phyloP scores from a whole-genome alignment of 768 basidiomycete genomes.

The Tylopilus intermedius region DNA sequence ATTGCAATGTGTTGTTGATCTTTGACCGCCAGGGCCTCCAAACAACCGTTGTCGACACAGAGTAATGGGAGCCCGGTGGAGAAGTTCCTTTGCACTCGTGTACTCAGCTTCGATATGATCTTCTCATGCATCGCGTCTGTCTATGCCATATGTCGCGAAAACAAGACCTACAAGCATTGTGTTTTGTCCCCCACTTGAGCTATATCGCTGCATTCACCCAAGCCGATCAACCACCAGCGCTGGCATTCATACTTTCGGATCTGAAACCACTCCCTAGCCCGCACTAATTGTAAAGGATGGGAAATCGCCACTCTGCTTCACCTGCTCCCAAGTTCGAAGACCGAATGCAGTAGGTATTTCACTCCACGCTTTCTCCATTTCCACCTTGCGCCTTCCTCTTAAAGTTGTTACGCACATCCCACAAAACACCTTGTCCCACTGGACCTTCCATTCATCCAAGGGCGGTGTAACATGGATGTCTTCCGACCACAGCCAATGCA shows the following conservation, averaged over 20 bases:
- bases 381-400: background rate
- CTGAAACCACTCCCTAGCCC: background rate
- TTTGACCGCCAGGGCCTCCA: slow-evolving; percentile 62
- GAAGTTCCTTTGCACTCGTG: slow-evolving; percentile 13
- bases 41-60: slow-evolving; percentile 76
- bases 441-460: background rate
- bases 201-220: background rate
- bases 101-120: slow-evolving; percentile 16
- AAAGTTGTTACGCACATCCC: background rate
- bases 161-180: slow-evolving; percentile 1
- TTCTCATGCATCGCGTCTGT: slow-evolving; percentile 25
- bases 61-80: slow-evolving; percentile 39
- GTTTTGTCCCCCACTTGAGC: background rate
- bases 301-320: background rate
- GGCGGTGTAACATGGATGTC: background rate
- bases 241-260: background rate
- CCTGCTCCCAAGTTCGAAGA: slow-evolving; percentile 5
- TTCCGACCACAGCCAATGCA: background rate
- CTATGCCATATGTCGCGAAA: slow-evolving; percentile 28
- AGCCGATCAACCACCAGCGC: background rate
- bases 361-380: background rate
- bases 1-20: slow-evolving; percentile 2
- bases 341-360: slow-evolving; percentile 1
- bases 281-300: background rate
- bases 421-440: slow-evolving; percentile 9